phyloP scores from a whole-genome alignment of 768 basidiomycete genomes.

The Glaciozyma antarctica region DNA sequence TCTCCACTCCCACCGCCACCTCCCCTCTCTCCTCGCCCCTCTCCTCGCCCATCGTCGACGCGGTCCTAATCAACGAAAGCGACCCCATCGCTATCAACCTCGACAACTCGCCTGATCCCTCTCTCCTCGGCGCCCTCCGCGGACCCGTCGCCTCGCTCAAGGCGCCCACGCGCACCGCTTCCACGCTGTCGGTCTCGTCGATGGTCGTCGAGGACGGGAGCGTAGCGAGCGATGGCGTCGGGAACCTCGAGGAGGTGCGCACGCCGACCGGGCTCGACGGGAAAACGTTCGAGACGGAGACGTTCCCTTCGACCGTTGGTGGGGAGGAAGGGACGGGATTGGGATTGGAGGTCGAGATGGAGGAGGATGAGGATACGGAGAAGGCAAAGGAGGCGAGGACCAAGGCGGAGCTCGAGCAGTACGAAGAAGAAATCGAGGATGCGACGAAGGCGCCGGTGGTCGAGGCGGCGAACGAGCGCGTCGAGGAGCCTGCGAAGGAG shows the following conservation, averaged over 20 bases:
- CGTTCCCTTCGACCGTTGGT: not conserved
- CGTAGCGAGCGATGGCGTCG: not conserved
- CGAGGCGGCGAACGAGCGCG: too few species aligned
- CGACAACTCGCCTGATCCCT: too few species aligned
- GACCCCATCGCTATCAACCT: not conserved
- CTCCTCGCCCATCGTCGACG: not conserved
- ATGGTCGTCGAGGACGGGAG: conserved; percentile 14
- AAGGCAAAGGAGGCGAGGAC: not conserved
- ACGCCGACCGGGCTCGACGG: not conserved
- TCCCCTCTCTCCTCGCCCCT: not conserved
- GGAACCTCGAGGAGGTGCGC: not conserved
- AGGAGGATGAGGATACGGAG: not conserved
- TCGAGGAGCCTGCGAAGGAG: too few species aligned
- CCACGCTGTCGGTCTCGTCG: conserved; percentile 17
- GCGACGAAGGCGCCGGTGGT: too few species aligned
- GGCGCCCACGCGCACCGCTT: conserved; percentile 2
- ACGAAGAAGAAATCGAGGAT: not conserved
- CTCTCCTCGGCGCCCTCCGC: not conserved
- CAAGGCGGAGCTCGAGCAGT: not conserved
- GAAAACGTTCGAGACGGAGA: not conserved
- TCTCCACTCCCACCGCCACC: not conserved
- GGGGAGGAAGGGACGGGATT: not conserved
- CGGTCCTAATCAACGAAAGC: not conserved
- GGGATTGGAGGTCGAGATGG: conserved; percentile 1
- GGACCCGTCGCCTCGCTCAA: conserved; percentile 4